Percentiles rank a stretch among this genome's conserved stretches.
phyloP scores from a whole-genome alignment of 2,329 filamentous ascomycete genomes.

The Trichoderma sp. region DNA sequence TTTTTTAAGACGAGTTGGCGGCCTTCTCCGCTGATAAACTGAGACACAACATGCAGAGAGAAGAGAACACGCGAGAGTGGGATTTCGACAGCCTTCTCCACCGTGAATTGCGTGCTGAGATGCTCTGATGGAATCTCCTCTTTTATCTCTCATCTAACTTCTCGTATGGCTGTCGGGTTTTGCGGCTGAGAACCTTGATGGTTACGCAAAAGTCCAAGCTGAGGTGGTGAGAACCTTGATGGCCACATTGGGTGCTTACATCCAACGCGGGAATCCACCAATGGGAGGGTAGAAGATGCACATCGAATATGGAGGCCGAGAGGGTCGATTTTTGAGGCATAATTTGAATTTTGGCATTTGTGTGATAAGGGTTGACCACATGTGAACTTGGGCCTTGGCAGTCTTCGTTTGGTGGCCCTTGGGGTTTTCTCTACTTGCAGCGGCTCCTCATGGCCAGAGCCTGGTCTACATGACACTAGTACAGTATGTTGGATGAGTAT shows the following conservation, averaged over 20 bases:
- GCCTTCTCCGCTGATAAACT: neutral
- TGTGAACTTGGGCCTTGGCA: neutral
- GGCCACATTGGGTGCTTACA: neutral
- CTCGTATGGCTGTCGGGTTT: neutral
- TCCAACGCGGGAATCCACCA: neutral
- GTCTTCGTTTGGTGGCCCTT: neutral
- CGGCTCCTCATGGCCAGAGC: neutral
- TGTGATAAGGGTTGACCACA: neutral
- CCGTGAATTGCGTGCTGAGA: neutral
- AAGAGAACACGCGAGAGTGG: neutral
- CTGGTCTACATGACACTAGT: neutral
- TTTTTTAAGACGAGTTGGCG: neutral
- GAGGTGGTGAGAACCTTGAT: constrained; percentile 16
- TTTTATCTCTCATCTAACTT: neutral
- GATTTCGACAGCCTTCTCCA: neutral
- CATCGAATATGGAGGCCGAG: neutral
- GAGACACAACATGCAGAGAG: neutral
- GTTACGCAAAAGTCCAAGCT: neutral
- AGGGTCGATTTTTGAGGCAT: neutral
- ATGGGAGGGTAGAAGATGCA: neutral
- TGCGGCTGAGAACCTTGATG: constrained; percentile 18
- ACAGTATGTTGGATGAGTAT: neutral
- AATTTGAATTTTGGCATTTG: neutral
- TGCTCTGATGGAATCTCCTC: neutral
- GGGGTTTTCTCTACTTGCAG: neutral